Evolutionary conservation across 2,329 filamentous ascomycete species (phyloP).

Genomic region (Parastagonospora avenae): DNA sequence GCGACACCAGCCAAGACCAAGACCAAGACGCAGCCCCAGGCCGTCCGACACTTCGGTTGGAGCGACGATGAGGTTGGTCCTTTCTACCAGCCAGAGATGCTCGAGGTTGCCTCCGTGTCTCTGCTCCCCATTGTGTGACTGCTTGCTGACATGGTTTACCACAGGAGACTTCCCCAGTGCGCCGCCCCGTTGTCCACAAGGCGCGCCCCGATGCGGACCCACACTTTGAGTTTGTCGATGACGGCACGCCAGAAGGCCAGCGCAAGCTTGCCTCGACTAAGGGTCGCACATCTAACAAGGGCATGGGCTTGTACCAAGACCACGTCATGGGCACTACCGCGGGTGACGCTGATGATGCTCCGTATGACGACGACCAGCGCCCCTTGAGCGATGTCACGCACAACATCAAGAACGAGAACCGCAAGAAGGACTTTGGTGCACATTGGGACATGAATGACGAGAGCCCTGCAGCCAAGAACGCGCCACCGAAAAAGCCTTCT

Average conservation of each 20-base stretch:
- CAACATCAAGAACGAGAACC: constrained; percentile 72
- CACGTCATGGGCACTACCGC: constrained; percentile 63
- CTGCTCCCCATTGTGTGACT: neutral
- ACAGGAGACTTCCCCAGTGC: constrained; percentile 63
- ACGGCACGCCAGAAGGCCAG: constrained; percentile 64
- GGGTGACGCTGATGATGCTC: constrained; percentile 55
- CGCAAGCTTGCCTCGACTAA: constrained; percentile 46
- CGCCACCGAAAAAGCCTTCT: constrained; percentile 49
- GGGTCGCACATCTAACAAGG: constrained; percentile 66
- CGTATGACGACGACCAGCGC: constrained; percentile 41
- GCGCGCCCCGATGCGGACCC: constrained; percentile 78
- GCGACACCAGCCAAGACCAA: constrained; percentile 78
- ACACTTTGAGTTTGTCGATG: constrained; percentile 85
- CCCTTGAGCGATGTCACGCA: constrained; percentile 73
- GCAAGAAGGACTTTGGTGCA: constrained; percentile 75
- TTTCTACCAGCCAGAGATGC: constrained; percentile 20
- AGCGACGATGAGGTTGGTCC: constrained; percentile 67
- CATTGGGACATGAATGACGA: constrained; percentile 80
- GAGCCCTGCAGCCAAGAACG: constrained; percentile 56
- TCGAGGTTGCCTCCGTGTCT: constrained; percentile 14
- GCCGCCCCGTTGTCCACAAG: constrained; percentile 64
- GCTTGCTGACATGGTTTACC: constrained; percentile 22
- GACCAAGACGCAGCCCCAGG: constrained; percentile 67
- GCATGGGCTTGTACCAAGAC: constrained; percentile 76
- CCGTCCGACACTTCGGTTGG: constrained; percentile 77